phyloP scores from a whole-genome alignment of 1,139 yeast species.

The Arxiozyma slooffiae region DNA sequence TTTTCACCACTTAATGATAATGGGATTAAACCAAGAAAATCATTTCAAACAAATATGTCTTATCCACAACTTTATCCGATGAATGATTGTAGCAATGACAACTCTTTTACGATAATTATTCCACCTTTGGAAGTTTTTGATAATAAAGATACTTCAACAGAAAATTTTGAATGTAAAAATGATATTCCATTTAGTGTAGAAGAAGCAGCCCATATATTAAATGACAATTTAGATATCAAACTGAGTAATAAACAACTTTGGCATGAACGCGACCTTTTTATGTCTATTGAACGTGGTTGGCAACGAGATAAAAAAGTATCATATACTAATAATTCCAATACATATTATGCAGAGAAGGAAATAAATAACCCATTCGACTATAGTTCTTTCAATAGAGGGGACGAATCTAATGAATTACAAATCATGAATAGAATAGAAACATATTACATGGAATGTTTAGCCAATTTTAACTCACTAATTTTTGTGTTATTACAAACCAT shows the following conservation, averaged over 20 bases:
- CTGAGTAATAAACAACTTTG: constrained; percentile 57
- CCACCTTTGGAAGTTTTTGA: constrained; percentile 13
- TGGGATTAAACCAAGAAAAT: constrained; percentile 37
- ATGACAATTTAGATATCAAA: constrained; percentile 53
- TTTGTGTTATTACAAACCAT: constrained; percentile 56
- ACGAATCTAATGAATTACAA: constrained; percentile 23
- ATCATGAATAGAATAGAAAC: constrained; percentile 50
- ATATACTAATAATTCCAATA: neutral
- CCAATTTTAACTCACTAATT: constrained; percentile 51
- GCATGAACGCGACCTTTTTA: constrained; percentile 59
- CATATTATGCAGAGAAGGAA: neutral
- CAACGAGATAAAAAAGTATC: constrained; percentile 6
- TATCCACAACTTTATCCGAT: constrained; percentile 74
- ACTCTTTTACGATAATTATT: neutral
- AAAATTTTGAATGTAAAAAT: constrained; percentile 10
- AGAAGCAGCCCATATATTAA: constrained; percentile 65
- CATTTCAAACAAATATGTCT: constrained; percentile 69
- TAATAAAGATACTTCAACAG: constrained; percentile 6
- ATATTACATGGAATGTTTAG: constrained; percentile 46
- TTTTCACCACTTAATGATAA: constrained; percentile 8
- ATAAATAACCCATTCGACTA: constrained; percentile 13
- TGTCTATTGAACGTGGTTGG: constrained; percentile 72
- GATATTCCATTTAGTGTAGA: constrained; percentile 62
- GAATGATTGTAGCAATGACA: constrained; percentile 12
- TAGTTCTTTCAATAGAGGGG: constrained; percentile 5